These are phyloP conservation scores for Sanguinoderma infundibulare DNA, from an alignment of 1,284 basidiomycete genomes.

Conservation along the genomic window DNA sequence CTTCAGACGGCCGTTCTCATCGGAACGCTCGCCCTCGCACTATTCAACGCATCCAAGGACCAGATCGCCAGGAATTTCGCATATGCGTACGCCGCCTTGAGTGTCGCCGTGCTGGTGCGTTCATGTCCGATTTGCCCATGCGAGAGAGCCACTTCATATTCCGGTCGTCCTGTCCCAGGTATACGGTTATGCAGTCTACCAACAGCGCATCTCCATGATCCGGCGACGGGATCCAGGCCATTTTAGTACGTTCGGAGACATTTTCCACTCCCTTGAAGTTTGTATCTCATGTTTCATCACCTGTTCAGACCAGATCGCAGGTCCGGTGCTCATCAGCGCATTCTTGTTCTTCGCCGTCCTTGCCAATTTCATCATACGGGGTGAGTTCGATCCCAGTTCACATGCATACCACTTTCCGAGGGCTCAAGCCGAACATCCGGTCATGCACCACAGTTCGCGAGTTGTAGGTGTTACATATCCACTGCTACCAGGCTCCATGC, in stretches of 20 bases:
- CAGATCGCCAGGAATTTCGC: conserved; percentile 80
- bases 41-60: conserved; percentile 89
- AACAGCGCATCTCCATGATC: conserved; percentile 91
- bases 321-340: conserved; percentile 81
- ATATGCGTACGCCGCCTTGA: conserved; percentile 84
- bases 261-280: not conserved
- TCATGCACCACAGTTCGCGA: conserved; percentile 42
- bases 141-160: not conserved
- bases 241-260: conserved; percentile 66
- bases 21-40: conserved; percentile 84
- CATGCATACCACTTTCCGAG: not conserved
- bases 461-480: conserved; percentile 36
- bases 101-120: conserved; percentile 65
- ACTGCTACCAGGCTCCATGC: not conserved
- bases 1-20: conserved; percentile 86
- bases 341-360: conserved; percentile 86
- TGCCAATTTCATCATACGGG: conserved; percentile 85
- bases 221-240: conserved; percentile 89
- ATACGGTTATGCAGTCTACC: conserved; percentile 90
- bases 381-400: conserved; percentile 43
- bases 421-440: conserved; percentile 4
- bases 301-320: conserved; percentile 71
- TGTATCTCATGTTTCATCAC: conserved; percentile 4
- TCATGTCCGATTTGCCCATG: not conserved
- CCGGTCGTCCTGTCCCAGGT: conserved; percentile 46